Percentiles rank a stretch among this genome's conserved stretches.
Evolutionary conservation across 1,139 yeast species (phyloP).

Genomic region (Saccharomyces hybrid): DNA sequence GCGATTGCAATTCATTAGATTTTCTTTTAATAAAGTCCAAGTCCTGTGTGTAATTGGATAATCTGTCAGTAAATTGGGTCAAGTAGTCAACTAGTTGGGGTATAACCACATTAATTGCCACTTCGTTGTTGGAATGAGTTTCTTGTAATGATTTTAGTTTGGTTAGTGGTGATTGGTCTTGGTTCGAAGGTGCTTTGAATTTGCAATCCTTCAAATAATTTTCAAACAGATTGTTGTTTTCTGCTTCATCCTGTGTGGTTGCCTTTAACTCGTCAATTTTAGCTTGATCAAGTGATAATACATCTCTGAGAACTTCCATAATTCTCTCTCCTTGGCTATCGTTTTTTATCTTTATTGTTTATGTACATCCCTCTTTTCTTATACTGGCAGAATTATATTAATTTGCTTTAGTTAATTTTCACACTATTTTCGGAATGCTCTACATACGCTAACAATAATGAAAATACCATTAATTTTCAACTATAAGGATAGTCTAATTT

Average conservation of each 20-base stretch:
- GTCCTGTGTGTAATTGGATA: conserved; percentile 52
- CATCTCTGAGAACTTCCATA: background rate
- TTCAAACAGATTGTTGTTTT: background rate
- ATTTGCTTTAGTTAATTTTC: background rate
- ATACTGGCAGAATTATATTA: background rate
- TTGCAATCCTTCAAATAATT: conserved; percentile 1
- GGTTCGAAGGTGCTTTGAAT: background rate
- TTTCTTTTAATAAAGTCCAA: conserved; percentile 50
- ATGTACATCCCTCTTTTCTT: background rate
- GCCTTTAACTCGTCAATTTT: background rate
- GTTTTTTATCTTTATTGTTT: background rate
- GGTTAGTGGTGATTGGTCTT: conserved; percentile 1
- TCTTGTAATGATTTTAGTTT: conserved; percentile 15
- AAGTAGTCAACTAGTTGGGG: conserved; percentile 24
- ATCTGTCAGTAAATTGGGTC: conserved; percentile 45
- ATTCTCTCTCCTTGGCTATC: background rate
- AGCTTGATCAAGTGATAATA: background rate
- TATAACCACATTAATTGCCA: conserved; percentile 15
- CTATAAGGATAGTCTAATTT: background rate
- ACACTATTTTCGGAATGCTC: background rate
- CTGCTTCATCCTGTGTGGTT: background rate
- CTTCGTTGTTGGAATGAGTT: conserved; percentile 16
- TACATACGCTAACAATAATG: background rate
- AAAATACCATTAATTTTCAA: background rate
- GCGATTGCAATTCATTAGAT: conserved; percentile 49